These are phyloP conservation scores for Graphium sp. DNA, from an alignment of 2,329 filamentous ascomycete genomes.

Conservation along the genomic window DNA sequence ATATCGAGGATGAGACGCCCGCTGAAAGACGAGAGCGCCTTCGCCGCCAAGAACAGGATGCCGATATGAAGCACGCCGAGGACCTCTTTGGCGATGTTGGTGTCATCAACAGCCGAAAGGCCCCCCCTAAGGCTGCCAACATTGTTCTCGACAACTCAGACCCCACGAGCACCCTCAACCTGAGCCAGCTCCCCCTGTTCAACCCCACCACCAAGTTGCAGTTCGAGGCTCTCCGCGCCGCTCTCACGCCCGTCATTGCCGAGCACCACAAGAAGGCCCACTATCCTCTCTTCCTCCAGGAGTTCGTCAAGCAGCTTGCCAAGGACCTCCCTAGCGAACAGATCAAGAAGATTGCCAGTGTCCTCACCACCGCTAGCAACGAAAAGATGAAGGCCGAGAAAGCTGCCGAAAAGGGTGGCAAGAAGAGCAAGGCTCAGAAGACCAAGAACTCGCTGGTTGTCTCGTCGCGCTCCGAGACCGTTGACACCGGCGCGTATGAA, in stretches of 20 bases:
- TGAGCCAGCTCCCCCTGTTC: conserved; percentile 68
- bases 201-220: conserved; percentile 76
- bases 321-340: conserved; percentile 83
- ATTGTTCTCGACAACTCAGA: conserved; percentile 58
- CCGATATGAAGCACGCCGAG: conserved; percentile 77
- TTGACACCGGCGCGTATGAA: conserved; percentile 69
- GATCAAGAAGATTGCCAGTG: conserved; percentile 88
- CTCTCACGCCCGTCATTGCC: conserved; percentile 61
- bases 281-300: conserved; percentile 78
- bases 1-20: conserved; percentile 50
- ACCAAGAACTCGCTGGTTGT: conserved; percentile 75
- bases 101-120: conserved; percentile 47
- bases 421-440: conserved; percentile 96
- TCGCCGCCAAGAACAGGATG: conserved; percentile 65
- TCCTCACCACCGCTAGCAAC: conserved; percentile 78
- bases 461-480: no score
- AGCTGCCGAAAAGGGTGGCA: conserved; percentile 77
- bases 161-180: conserved; percentile 64
- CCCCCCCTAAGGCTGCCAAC: conserved; percentile 43
- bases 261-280: conserved; percentile 74
- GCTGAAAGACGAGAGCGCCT: conserved; percentile 58
- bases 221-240: conserved; percentile 64
- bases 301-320: conserved; percentile 73
- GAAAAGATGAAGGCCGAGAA: conserved; percentile 99
- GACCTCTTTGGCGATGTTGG: conserved; percentile 75